A percentile compares a stretch with the other conserved stretches of the same genome.
phyloP scores from a whole-genome alignment of 306 rosid species.

The Corylus avellana region DNA sequence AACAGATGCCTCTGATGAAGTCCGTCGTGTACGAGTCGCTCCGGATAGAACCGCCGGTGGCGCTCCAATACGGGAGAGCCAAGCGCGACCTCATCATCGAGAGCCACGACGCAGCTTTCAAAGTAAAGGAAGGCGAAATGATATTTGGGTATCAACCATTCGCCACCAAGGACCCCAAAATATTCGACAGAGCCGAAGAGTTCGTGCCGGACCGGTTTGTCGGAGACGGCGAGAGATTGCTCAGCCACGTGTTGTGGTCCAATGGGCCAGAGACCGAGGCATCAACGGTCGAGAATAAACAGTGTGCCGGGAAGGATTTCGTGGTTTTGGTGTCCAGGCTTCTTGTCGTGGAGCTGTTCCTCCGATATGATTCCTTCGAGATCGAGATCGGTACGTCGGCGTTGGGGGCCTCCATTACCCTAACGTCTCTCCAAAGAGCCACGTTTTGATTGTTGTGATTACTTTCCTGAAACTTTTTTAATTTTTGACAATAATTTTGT shows the following conservation, averaged over 20 bases:
- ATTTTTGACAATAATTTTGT: too few species aligned
- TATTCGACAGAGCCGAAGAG: conserved; percentile 62
- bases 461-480: too few species aligned
- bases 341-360: conserved; percentile 68
- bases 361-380: conserved; percentile 75
- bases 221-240: conserved; percentile 76
- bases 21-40: conserved; percentile 76
- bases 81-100: conserved; percentile 65
- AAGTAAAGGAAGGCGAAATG: conserved; percentile 78
- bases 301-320: conserved; percentile 86
- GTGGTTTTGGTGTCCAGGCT: conserved; percentile 58
- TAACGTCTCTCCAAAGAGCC: conserved; percentile 72
- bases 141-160: conserved; percentile 85
- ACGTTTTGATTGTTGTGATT: conserved; percentile 24
- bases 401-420: conserved; percentile 57
- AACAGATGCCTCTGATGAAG: conserved; percentile 77
- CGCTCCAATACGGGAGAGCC: conserved; percentile 74
- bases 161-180: conserved; percentile 77
- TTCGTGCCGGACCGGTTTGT: conserved; percentile 73
- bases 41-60: conserved; percentile 86
- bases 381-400: conserved; percentile 47
- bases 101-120: conserved; percentile 69
- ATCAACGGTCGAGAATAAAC: conserved; percentile 58
- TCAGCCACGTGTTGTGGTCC: conserved; percentile 85
- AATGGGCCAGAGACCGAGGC: conserved; percentile 76